Conservation (phyloP, 495 filamentous ascomycete species). For the Echria macrotheca region DNA sequence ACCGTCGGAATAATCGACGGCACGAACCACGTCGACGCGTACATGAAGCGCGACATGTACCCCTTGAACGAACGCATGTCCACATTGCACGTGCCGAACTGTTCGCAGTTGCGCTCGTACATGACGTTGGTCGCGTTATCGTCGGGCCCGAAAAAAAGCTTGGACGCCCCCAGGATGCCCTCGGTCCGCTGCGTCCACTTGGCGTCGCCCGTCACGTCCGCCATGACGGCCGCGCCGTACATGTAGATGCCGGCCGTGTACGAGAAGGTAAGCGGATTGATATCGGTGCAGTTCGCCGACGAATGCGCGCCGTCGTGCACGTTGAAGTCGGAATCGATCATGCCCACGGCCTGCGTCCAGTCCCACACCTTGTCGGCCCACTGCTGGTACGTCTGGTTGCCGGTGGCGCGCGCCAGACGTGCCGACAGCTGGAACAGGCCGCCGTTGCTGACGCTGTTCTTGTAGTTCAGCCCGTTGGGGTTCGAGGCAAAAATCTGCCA, state of each 20-base stretch:
- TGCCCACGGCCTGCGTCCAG: constrained; percentile 52
- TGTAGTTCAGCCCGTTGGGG: constrained; percentile 63
- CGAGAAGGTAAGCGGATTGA: constrained; percentile 49
- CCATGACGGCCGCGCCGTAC: constrained; percentile 60
- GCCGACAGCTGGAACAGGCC: constrained; percentile 64
- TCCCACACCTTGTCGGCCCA: constrained; percentile 70
- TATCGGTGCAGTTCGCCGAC: constrained; percentile 38
- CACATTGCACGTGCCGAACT: constrained; percentile 53
- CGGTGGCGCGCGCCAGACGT: constrained; percentile 61
- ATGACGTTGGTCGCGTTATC: constrained; percentile 50
- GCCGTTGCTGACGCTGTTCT: constrained; percentile 66
- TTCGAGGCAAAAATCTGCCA: constrained; percentile 87
- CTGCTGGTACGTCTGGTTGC: constrained; percentile 54
- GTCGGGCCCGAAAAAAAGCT: constrained; percentile 43
- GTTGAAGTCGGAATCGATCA: constrained; percentile 44
- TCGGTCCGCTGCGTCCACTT: constrained; percentile 49
- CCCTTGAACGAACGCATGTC: constrained; percentile 80
- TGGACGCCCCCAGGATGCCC: constrained; percentile 40
- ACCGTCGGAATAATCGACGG: constrained; percentile 51
- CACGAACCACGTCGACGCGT: constrained; percentile 54
- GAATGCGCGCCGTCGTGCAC: constrained; percentile 54
- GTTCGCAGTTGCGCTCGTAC: constrained; percentile 71
- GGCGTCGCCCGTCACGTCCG: constrained; percentile 51
- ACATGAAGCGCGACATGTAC: constrained; percentile 71
- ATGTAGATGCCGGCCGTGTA: constrained; percentile 64